Percentiles rank a stretch among this genome's conserved stretches.
Evolutionary conservation across 345 rosid species (phyloP).

Genomic region (Ricinus communis): DNA sequence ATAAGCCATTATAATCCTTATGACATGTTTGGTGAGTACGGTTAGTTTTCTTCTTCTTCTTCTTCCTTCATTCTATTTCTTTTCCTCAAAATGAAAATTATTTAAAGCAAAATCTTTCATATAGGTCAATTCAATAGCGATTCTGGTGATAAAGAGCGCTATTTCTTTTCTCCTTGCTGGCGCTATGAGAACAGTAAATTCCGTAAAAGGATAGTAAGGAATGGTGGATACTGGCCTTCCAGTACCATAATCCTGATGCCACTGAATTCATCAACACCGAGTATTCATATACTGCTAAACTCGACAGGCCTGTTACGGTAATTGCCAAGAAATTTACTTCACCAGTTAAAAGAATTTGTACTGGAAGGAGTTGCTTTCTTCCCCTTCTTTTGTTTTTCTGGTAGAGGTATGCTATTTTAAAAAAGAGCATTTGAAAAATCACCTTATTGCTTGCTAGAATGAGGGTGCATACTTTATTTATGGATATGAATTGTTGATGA

Average conservation of each 20-base stretch:
- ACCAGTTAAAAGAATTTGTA: too few species aligned
- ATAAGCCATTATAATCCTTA: conserved; percentile 3
- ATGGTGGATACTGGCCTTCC: neutral
- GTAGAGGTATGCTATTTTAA: neutral
- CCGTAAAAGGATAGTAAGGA: conserved; percentile 1
- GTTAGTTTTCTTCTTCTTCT: neutral
- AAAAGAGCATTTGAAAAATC: neutral
- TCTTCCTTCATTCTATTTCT: neutral
- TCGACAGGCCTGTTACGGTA: neutral
- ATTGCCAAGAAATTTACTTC: neutral
- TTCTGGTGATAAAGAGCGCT: neutral
- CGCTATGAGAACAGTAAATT: neutral
- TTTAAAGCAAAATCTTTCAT: neutral
- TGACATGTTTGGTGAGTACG: neutral
- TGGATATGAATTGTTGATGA: neutral
- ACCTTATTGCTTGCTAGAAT: neutral
- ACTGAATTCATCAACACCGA: neutral
- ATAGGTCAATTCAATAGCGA: neutral
- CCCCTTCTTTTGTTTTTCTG: neutral
- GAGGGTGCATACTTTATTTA: neutral
- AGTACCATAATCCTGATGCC: conserved; percentile 2
- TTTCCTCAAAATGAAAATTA: neutral
- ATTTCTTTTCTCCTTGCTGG: neutral
- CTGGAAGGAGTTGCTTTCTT: neutral
- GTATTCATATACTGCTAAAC: neutral